These are phyloP conservation scores for Exobasidium cylindrosporum DNA, from an alignment of 1,284 basidiomycete genomes.

Conservation along the genomic window DNA sequence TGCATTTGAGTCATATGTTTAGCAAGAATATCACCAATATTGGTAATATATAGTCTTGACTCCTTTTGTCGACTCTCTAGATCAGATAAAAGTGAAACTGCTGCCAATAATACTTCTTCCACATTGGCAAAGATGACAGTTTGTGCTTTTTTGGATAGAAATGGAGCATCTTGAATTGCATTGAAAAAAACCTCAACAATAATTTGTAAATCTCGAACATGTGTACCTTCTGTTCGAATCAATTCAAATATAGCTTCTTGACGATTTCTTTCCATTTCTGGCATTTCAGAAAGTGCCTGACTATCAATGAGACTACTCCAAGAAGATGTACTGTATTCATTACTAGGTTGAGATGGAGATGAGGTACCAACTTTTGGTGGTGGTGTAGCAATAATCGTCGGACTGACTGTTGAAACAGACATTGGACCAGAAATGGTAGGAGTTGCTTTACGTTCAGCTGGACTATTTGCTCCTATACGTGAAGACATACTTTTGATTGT, in stretches of 20 bases:
- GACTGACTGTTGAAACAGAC: not conserved
- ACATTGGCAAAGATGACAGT: constrained; percentile 87
- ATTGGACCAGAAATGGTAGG: constrained; percentile 30
- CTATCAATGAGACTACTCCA: constrained; percentile 87
- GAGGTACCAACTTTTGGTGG: not conserved
- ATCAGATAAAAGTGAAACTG: constrained; percentile 57
- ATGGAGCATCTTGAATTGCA: constrained; percentile 62
- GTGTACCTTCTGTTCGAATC: constrained; percentile 79
- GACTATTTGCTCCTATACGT: constrained; percentile 11
- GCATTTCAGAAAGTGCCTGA: constrained; percentile 73
- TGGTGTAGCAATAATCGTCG: not conserved
- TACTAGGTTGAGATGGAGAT: constrained; percentile 54
- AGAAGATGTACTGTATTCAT: constrained; percentile 61
- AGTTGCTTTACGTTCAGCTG: constrained; percentile 18
- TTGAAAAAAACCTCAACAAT: constrained; percentile 87
- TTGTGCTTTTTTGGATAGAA: constrained; percentile 74
- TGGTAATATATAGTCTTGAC: constrained; percentile 82
- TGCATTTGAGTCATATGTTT: constrained; percentile 72
- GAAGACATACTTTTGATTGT: constrained; percentile 40
- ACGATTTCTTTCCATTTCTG: constrained; percentile 71
- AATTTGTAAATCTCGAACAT: constrained; percentile 83
- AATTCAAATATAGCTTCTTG: constrained; percentile 91
- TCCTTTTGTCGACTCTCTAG: constrained; percentile 86
- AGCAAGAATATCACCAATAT: constrained; percentile 78
- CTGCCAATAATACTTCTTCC: constrained; percentile 63